These are phyloP conservation scores for Pseudohalonectria lignicola DNA, from an alignment of 2,329 filamentous ascomycete genomes.

Conservation along the genomic window DNA sequence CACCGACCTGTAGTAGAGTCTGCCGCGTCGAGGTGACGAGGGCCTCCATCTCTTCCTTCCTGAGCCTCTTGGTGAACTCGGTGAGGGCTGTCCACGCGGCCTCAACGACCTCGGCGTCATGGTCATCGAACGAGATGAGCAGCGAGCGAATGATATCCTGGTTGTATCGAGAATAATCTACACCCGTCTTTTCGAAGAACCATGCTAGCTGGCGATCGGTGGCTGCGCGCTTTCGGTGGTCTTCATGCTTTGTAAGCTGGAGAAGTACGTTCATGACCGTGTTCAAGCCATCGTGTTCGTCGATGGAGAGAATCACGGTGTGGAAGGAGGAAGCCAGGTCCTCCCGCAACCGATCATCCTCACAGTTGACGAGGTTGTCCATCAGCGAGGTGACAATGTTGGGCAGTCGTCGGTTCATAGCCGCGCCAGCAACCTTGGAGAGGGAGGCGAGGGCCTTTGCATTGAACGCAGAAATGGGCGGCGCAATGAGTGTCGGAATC, in stretches of 20 bases:
- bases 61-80: conserved; percentile 78
- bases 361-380: conserved; percentile 75
- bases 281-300: conserved; percentile 92
- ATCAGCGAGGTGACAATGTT: conserved; percentile 88
- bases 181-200: conserved; percentile 70
- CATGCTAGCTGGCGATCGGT: conserved; percentile 71
- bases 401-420: conserved; percentile 84
- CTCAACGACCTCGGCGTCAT: conserved; percentile 75
- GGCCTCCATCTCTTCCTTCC: conserved; percentile 97
- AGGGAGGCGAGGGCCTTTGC: conserved; percentile 87
- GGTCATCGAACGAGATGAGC: conserved; percentile 84
- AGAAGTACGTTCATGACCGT: conserved; percentile 92
- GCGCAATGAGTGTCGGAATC: conserved; percentile 81
- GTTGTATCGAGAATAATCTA: conserved; percentile 94
- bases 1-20: conserved; percentile 77
- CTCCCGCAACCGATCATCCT: conserved; percentile 58
- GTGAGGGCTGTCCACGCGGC: conserved; percentile 78
- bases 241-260: conserved; percentile 79
- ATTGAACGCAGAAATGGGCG: conserved; percentile 90
- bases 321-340: conserved; percentile 79
- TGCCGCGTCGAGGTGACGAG: conserved; percentile 80
- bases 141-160: conserved; percentile 87
- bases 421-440: conserved; percentile 77
- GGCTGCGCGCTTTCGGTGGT: conserved; percentile 71
- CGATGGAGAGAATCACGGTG: conserved; percentile 80